Evolutionary conservation across 768 basidiomycete species (phyloP), one percentile per base, ranked within the genome.

Genomic region (Suillus luteus): DNA sequence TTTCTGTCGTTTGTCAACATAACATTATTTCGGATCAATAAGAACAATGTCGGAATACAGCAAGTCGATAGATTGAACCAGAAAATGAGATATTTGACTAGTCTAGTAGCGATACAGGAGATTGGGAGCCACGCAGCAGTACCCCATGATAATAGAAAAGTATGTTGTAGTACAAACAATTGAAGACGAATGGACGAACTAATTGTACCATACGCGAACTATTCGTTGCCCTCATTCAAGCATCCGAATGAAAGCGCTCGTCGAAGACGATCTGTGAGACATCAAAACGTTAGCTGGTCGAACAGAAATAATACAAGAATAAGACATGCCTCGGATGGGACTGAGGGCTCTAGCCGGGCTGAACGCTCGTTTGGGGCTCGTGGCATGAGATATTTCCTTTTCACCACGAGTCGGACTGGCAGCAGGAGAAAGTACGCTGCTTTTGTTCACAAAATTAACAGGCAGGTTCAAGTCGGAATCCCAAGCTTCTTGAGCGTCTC

Each of bases 311-410:
- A 63, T 68, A 68, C 43, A 62, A 66, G 67, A 41, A 68, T 63
- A 44, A 63, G 67, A 59, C 73, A 69, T 66, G 61, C 78, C 76
- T 61, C 74, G 70, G 2, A 73, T 64, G 55, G 78, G 78, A 69
- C 78, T 74, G 38, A 66, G 66, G 40, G 66, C 61, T 60, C 64
- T 67, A 6, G n/a, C 33, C 2, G 66, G 66, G 55, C 66, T 76
- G 48, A 74, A 62, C 17, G 70, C 67, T 61, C 74, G 73, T 1
- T 55, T 59, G 4, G 70, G 67, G 40, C 67, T 74, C 17, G n/a
- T 40, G 9, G 62, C 57, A n/a, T 27, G 62, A 44, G 37, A 22
- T 35, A 61, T 62, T 1, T 64, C 44, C 35, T 59, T 17, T 17
- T 4, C 52, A n/a, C 64, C n/a, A 8, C 27, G 61, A 48, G 59